A percentile compares a stretch with the other conserved stretches of the same genome.
These are phyloP conservation scores for Petrea volubilis DNA, from an alignment of 257 asterid species.

Conservation along the genomic window DNA sequence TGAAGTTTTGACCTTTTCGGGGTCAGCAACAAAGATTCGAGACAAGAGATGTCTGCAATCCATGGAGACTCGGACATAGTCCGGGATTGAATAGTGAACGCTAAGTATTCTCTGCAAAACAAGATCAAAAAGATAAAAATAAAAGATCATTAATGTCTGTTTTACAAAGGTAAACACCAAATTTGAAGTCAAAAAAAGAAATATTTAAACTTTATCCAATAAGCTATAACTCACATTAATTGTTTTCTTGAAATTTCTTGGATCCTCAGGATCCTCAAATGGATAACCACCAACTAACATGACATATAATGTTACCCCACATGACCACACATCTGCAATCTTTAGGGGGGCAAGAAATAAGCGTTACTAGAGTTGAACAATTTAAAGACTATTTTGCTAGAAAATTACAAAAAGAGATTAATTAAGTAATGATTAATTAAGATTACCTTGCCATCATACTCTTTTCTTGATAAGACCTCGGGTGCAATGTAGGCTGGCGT, in stretches of 20 bases:
- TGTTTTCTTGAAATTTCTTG: conserved; percentile 84
- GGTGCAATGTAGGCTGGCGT: conserved; percentile 94
- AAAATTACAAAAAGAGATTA: neutral
- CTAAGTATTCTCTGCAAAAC: conserved; percentile 71
- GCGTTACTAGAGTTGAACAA: neutral
- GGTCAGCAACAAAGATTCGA: conserved; percentile 74
- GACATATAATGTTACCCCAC: conserved; percentile 95
- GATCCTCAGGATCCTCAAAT: conserved; percentile 90
- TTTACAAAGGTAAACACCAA: neutral
- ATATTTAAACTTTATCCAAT: neutral
- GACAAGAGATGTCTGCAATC: conserved; percentile 84
- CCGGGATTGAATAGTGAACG: conserved; percentile 89
- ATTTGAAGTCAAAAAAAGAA: conserved; percentile 17
- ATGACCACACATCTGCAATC: conserved; percentile 99
- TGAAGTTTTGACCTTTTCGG: conserved; percentile 55
- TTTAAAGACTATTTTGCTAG: neutral
- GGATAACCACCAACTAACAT: conserved; percentile 97
- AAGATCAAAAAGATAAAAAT: too few relatives aligned
- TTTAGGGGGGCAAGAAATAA: conserved; percentile 26
- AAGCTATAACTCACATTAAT: conserved; percentile 58
- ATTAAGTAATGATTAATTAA: neutral
- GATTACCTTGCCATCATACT: conserved; percentile 86
- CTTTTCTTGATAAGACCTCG: conserved; percentile 76
- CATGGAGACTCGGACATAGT: conserved; percentile 70
- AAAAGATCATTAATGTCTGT: neutral